phyloP scores from a whole-genome alignment of 805 yeast genomes.

The Suhomyces xylopsoci region DNA sequence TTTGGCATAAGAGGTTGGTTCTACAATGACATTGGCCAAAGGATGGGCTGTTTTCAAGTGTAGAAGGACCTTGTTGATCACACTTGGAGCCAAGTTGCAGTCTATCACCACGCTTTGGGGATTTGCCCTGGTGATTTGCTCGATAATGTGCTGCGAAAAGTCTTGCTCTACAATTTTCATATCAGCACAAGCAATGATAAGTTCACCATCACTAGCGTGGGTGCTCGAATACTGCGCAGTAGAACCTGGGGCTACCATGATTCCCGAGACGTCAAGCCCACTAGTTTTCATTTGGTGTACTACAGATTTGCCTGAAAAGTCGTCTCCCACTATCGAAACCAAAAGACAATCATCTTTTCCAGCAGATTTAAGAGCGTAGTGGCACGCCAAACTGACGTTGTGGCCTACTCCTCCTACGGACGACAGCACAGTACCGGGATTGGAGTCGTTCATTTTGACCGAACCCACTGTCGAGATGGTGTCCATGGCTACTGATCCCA shows the following conservation, averaged over 20 bases:
- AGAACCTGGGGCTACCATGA: slow-evolving; percentile 21
- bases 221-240: slow-evolving; percentile 77
- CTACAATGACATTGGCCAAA: slow-evolving; percentile 47
- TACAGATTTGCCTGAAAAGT: slow-evolving; percentile 48
- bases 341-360: slow-evolving; percentile 31
- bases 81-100: slow-evolving; percentile 55
- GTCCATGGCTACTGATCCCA: slow-evolving; percentile 80
- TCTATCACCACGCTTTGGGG: slow-evolving; percentile 62
- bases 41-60: slow-evolving; percentile 9
- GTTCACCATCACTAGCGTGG: slow-evolving; percentile 59
- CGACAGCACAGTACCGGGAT: slow-evolving; percentile 59
- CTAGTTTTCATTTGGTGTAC: slow-evolving; percentile 20
- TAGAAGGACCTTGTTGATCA: slow-evolving; percentile 37
- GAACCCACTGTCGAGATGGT: slow-evolving; percentile 50
- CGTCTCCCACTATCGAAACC: slow-evolving; percentile 62
- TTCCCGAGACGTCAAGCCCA: slow-evolving; percentile 38
- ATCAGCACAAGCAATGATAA: slow-evolving; percentile 78
- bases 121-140: slow-evolving; percentile 35
- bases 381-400: slow-evolving; percentile 69
- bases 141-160: slow-evolving; percentile 39
- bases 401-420: slow-evolving; percentile 84
- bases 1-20: slow-evolving; percentile 76
- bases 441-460: slow-evolving; percentile 54
- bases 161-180: slow-evolving; percentile 64
- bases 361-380: slow-evolving; percentile 19